Base-by-base conservation (phyloP, 2,329 filamentous ascomycete genomes). In the Penicillium paneum region DNA sequence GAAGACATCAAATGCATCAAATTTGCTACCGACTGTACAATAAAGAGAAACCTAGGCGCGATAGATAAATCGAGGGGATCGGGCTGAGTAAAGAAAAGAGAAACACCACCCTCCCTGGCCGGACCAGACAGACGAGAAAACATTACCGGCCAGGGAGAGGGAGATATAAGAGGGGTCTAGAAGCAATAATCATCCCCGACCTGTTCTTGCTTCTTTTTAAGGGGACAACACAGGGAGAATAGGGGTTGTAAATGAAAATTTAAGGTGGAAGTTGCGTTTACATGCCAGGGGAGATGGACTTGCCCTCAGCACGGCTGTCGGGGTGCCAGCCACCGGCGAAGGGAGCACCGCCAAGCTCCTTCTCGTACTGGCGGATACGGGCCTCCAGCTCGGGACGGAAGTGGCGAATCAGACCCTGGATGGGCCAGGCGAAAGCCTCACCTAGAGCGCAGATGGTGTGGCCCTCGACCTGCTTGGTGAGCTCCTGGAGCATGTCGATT, bases 401-500 rank as follows among this genome's bases (percentile, higher is more conserved):
- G 79, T 99, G 94, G 70, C 94, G 88, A 77, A 99, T 99, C 57
- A 99, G 84, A 74, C 94, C 94, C 79, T 99, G 94, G 64, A 99
- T 88, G 61, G 94, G 94, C 94, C 94, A 99, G 61, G 94, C 92
- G 67, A 99, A 99, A 59, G 94, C 94, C 81, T 99, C 94, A 55
- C 94, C 94, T 61, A 99, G 81, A 76, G 93, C 94, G 77, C 94
- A 99, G 70, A 99, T 99, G 44, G 94, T 97, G 81, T 99, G 94
- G 11, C 94, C 94, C 80, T 99, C 94, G 58, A 99, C 94, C 79
- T 99, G 94, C 83, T 99, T 99, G 60, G 94, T 99, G 66, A 99
- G 80, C 81, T 99, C 94, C 80, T 97, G 94, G 64, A 99, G 84
- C 94, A 99, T 99, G 75, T 99, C 94, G 73, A 99, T 99, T 79